Evolutionary conservation across 1,284 basidiomycete genomes (phyloP).

Genomic region (Austroboletus novae-zelandiae): DNA sequence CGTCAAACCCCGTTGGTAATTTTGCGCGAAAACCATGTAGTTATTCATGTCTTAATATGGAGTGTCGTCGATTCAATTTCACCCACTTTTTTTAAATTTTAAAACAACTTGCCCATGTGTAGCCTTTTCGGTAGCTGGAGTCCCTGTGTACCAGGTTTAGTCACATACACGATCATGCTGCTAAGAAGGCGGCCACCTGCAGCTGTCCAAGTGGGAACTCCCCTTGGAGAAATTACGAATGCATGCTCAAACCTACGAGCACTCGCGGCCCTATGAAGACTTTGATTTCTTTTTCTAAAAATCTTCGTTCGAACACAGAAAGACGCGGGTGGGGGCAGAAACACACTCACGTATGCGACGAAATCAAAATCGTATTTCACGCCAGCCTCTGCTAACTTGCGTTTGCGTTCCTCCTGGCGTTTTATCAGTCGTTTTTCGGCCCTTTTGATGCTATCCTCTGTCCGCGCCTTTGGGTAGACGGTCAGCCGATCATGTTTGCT

Average conservation of each 20-base stretch:
- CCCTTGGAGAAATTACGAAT: too few species aligned
- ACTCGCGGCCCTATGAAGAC: slow-evolving; percentile 8
- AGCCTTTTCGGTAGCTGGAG: background rate
- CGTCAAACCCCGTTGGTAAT: background rate
- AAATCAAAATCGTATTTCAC: slow-evolving; percentile 88
- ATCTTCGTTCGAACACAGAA: background rate
- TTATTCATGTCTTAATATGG: slow-evolving; percentile 7
- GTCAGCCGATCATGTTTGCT: too few species aligned
- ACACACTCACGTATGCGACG: slow-evolving; percentile 61
- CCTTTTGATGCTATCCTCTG: slow-evolving; percentile 66
- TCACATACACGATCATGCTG: background rate
- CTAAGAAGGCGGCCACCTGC: background rate
- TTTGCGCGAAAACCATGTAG: background rate
- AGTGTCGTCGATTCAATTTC: background rate
- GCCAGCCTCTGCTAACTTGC: slow-evolving; percentile 77
- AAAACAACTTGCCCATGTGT: background rate
- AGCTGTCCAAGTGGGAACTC: background rate
- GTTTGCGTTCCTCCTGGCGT: slow-evolving; percentile 77
- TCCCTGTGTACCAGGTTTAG: background rate
- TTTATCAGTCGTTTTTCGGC: slow-evolving; percentile 73
- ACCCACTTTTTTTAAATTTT: background rate
- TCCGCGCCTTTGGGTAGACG: slow-evolving; percentile 56
- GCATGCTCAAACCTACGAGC: background rate
- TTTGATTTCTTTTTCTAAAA: slow-evolving; percentile 32
- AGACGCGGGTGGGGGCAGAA: background rate